Conservation (phyloP, 495 filamentous ascomycete genomes). For the Talaromyces ruber region DNA sequence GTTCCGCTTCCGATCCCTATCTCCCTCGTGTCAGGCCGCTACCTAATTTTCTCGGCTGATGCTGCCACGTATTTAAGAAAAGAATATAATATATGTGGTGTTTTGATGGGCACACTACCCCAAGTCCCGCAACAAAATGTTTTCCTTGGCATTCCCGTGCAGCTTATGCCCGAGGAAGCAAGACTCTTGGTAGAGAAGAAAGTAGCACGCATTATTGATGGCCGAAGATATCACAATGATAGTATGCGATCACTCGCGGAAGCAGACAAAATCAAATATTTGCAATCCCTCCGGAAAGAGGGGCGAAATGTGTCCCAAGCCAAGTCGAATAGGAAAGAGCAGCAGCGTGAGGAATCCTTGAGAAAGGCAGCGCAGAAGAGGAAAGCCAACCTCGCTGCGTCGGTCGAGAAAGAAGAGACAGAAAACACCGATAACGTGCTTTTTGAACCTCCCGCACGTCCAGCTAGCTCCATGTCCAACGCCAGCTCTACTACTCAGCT, state of each 20-base stretch:
- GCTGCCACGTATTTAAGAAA: slow-evolving; percentile 73
- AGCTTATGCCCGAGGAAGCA: slow-evolving; percentile 88
- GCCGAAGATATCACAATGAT: slow-evolving; percentile 54
- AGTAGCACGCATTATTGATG: slow-evolving; percentile 72
- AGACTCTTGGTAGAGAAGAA: slow-evolving; percentile 72
- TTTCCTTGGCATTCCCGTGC: slow-evolving; percentile 79
- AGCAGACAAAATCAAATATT: slow-evolving; percentile 39
- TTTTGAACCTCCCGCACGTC: slow-evolving; percentile 8
- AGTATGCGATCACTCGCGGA: slow-evolving; percentile 50
- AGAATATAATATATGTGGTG: slow-evolving; percentile 77
- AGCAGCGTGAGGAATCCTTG: slow-evolving; percentile 28
- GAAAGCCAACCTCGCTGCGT: slow-evolving; percentile 14
- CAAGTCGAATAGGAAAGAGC: slow-evolving; percentile 29
- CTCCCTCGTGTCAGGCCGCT: slow-evolving; percentile 69
- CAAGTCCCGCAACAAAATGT: slow-evolving; percentile 92
- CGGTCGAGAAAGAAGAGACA: slow-evolving; percentile 21
- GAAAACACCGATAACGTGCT: slow-evolving; percentile 19
- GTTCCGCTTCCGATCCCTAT: slow-evolving; percentile 63
- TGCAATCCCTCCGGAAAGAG: slow-evolving; percentile 36
- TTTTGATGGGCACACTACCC: slow-evolving; percentile 78
- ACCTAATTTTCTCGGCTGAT: slow-evolving; percentile 82
- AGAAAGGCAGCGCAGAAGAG: slow-evolving; percentile 35
- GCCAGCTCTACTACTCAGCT: slow-evolving; percentile 15
- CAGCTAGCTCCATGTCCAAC: slow-evolving; percentile 12
- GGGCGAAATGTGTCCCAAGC: slow-evolving; percentile 35